Conservation (phyloP, 2,329 filamentous ascomycete genomes). For the Fusarium sp. region DNA sequence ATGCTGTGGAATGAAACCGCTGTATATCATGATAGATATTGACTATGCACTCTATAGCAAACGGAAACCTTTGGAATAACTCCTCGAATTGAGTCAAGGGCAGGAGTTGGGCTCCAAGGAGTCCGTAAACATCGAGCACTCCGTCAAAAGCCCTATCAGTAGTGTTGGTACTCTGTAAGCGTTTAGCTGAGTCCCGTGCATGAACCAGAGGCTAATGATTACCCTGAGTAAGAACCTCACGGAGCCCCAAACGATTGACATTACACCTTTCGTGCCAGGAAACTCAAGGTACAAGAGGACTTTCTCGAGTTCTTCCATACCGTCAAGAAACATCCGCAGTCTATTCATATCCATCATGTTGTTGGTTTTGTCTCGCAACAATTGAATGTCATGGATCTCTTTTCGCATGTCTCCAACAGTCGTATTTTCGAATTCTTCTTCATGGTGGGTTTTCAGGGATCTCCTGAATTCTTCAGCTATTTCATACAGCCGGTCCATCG, state of each 20-base stretch:
- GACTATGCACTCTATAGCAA: neutral
- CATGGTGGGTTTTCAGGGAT: neutral
- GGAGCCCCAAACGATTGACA: neutral
- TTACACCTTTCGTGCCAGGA: neutral
- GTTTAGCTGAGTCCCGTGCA: fast-evolving
- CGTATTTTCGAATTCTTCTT: neutral
- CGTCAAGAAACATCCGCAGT: neutral
- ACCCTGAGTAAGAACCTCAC: conserved; percentile 1
- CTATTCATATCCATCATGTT: conserved; percentile 21
- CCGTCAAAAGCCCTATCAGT: conserved; percentile 1
- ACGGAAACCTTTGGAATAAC: neutral
- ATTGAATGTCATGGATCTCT: neutral
- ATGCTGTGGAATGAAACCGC: neutral
- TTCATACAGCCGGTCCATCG: neutral
- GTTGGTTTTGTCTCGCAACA: neutral
- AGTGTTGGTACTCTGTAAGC: neutral
- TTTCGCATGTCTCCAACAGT: neutral
- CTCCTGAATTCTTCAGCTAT: neutral
- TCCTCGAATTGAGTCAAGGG: neutral
- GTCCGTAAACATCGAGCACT: neutral
- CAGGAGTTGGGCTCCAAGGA: neutral
- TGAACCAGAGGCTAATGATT: fast-evolving
- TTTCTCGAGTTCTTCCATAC: neutral
- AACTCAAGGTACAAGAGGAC: neutral
- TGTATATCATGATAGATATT: neutral